Evolutionary conservation across 2,329 filamentous ascomycete species (phyloP).

Genomic region (Ilyonectria mors-panacis): DNA sequence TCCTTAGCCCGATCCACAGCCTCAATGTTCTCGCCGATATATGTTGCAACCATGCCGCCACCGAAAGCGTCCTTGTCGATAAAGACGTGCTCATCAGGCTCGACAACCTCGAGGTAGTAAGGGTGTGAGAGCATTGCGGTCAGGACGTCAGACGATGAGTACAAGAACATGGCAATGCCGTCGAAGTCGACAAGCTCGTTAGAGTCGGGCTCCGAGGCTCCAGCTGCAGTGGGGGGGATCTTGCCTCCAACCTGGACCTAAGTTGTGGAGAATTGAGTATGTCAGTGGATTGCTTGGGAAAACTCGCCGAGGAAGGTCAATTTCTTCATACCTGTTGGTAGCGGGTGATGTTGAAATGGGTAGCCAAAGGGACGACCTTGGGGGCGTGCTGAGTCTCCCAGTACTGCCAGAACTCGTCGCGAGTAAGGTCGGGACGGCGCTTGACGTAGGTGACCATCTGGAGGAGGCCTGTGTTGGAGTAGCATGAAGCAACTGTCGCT

Average conservation of each 20-base stretch:
- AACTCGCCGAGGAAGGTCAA: neutral
- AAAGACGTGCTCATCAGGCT: constrained; percentile 49
- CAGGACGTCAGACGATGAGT: constrained; percentile 41
- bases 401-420: constrained; percentile 49
- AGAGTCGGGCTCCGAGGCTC: constrained; percentile 35
- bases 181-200: constrained; percentile 46
- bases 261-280: neutral
- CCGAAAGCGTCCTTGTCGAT: constrained; percentile 49
- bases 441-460: constrained; percentile 52
- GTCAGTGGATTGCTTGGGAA: neutral
- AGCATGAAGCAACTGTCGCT: constrained; percentile 45
- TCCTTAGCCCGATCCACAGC: constrained; percentile 41
- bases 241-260: constrained; percentile 48
- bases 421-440: constrained; percentile 43
- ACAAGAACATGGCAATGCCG: constrained; percentile 51
- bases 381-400: constrained; percentile 51
- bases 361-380: constrained; percentile 47
- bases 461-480: constrained; percentile 53
- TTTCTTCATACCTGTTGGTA: constrained; percentile 48
- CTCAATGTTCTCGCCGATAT: constrained; percentile 45
- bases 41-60: constrained; percentile 48
- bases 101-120: constrained; percentile 48
- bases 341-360: constrained; percentile 46
- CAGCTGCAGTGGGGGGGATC: constrained; percentile 43
- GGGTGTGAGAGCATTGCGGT: constrained; percentile 47